These are phyloP conservation scores for Myriosclerotinia curreyana DNA, from an alignment of 2,329 filamentous ascomycete genomes.

Conservation along the genomic window DNA sequence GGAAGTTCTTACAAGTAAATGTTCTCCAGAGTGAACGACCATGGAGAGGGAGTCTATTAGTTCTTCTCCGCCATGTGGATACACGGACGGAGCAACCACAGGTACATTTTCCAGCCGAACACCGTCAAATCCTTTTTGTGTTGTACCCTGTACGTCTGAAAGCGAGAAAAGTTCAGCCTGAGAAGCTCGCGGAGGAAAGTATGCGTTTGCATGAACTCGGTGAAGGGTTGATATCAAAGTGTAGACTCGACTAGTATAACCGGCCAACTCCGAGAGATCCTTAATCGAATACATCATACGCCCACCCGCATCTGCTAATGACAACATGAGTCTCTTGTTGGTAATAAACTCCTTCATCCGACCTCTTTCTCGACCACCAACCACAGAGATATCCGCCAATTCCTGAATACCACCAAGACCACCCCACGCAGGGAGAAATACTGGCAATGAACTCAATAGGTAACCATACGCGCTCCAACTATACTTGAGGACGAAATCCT, in stretches of 20 bases:
- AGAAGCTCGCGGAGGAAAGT: constrained; percentile 64
- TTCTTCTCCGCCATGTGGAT: constrained; percentile 88
- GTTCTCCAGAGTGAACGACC: constrained; percentile 85
- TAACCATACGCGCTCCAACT: constrained; percentile 99
- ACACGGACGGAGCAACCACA: constrained; percentile 82
- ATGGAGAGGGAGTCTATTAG: constrained; percentile 85
- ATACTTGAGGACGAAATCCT: constrained; percentile 97
- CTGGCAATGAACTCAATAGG: constrained; percentile 83
- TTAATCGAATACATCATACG: constrained; percentile 99
- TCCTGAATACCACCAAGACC: constrained; percentile 74
- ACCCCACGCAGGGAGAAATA: constrained; percentile 93
- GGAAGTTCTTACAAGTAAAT: constrained; percentile 62
- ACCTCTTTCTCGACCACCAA: constrained; percentile 66
- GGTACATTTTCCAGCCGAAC: constrained; percentile 91
- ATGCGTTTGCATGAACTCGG: constrained; percentile 86
- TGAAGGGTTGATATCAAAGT: constrained; percentile 93
- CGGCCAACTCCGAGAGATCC: constrained; percentile 90
- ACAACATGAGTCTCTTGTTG: constrained; percentile 97
- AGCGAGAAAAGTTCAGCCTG: constrained; percentile 82
- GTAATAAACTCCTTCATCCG: constrained; percentile 99
- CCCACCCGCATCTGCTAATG: constrained; percentile 90
- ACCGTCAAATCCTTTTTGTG: constrained; percentile 92
- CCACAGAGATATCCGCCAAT: constrained; percentile 51
- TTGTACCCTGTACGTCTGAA: constrained; percentile 88
- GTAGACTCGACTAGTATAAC: constrained; percentile 94